Base-by-base conservation (phyloP, 495 filamentous ascomycete species). In the Xylaria cubensis region DNA sequence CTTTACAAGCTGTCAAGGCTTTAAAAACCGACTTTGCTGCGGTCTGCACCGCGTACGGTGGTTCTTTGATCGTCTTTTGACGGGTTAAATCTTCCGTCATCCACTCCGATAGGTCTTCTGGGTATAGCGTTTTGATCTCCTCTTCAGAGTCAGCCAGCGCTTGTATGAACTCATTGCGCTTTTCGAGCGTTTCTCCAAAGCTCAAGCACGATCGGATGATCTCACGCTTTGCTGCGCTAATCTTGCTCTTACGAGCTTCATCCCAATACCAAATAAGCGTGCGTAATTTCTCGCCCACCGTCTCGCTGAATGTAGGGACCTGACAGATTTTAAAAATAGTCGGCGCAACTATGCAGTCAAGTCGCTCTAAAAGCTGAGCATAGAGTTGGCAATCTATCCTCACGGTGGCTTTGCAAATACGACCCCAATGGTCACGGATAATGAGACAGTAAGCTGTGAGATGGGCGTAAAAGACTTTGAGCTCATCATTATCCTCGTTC, bases 361-460 rank as follows among this genome's bases (percentile, higher is more conserved):
- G 26, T 19, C 17, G 26, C 26, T 32, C 17, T n/a, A 59, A 59
- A 34, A 59, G 55, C 26, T 29, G 24, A 29, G 24, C 13, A 34
- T 59, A 34, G 26, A 59, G 55, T 5, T 32, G 2, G 10, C 17
- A 10, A 19, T 59, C 17, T 34, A 34, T 15, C 17, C 26, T 9
- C 2, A 51, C 50, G 29, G 24, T 34, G 24, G 41, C 17, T 51
- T 51, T 48, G 41, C 8, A 0, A 48, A 67, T 67, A 19, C 64
- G 64, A 34, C 26, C 17, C 34, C 21, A 29, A 32, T 67, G 64
- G 24, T 48, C 64, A 32, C 64, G 41, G 24, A 67, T 67, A 10
- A 67, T 51, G 15, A 41, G 17, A 51, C 64, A 51, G 13, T 67
- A 67, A 19, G 64, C 64, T 51, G 64, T 67, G 15, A 67, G 41